phyloP scores from a whole-genome alignment of 75 land plant genomes.

The Picea glauca region DNA sequence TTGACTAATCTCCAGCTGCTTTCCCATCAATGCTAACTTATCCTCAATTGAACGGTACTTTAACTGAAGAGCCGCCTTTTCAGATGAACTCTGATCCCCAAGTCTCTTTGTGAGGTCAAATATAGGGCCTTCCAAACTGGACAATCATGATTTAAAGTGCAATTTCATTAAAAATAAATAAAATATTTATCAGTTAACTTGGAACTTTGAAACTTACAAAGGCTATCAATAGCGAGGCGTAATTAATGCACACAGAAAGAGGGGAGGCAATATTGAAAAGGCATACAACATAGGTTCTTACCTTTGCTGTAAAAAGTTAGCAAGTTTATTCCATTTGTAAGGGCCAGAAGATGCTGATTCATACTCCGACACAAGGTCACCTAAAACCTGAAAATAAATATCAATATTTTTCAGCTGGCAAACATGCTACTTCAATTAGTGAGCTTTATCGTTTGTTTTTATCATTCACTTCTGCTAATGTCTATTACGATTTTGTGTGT shows the following conservation, averaged over 20 bases:
- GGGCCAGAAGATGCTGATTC: slow-evolving; percentile 69
- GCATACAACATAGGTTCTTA: slow-evolving; percentile 10
- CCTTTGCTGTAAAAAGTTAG: slow-evolving; percentile 72
- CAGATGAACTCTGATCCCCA: slow-evolving; percentile 58
- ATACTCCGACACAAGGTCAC: slow-evolving; percentile 64
- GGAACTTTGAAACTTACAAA: background rate
- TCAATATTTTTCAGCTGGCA: background rate
- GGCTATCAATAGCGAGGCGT: background rate
- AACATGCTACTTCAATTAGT: background rate
- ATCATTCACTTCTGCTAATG: too few relatives aligned
- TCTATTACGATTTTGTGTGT: too few relatives aligned
- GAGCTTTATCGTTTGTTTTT: too few relatives aligned
- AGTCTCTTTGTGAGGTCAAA: slow-evolving; percentile 63
- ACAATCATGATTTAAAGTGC: background rate
- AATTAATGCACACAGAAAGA: background rate
- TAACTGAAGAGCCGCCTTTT: slow-evolving; percentile 50
- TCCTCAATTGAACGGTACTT: slow-evolving; percentile 82
- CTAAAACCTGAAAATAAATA: slow-evolving; percentile 57
- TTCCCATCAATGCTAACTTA: slow-evolving; percentile 54
- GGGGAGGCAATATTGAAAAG: background rate
- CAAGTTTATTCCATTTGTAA: slow-evolving; percentile 76
- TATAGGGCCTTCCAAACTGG: slow-evolving; percentile 85
- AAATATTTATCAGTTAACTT: background rate
- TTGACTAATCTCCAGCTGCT: slow-evolving; percentile 79
- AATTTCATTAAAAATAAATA: background rate